These are phyloP conservation scores for Mycena pura DNA, from an alignment of 768 basidiomycete genomes.

Conservation along the genomic window DNA sequence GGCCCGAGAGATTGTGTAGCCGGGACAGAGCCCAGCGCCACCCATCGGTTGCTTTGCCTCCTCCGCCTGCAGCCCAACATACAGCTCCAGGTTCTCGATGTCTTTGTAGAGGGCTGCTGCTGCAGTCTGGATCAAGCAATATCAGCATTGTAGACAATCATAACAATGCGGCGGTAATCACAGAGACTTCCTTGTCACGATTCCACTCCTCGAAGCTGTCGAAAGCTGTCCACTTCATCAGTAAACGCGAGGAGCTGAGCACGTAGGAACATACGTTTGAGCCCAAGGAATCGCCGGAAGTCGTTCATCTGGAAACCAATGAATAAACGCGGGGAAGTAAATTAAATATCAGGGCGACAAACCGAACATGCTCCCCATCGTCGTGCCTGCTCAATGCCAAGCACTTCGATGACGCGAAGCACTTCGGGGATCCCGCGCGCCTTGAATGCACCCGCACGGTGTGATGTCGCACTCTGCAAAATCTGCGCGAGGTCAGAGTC, in stretches of 20 bases:
- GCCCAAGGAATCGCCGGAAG: constrained; percentile 72
- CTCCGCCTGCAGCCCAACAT: constrained; percentile 79
- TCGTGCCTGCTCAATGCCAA: constrained; percentile 71
- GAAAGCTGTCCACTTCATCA: constrained; percentile 55
- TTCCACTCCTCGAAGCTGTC: constrained; percentile 76
- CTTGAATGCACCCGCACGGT: constrained; percentile 65
- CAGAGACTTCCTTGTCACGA: constrained; percentile 60
- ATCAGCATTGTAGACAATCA: not conserved
- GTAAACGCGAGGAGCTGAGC: not conserved
- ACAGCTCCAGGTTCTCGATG: constrained; percentile 81
- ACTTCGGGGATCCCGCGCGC: constrained; percentile 74
- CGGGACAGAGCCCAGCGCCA: constrained; percentile 82
- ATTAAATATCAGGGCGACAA: constrained; percentile 29
- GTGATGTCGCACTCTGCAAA: constrained; percentile 66
- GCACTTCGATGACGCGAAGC: constrained; percentile 70
- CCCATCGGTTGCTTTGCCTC: constrained; percentile 66
- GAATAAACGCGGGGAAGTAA: constrained; percentile 11
- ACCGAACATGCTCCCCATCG: constrained; percentile 78
- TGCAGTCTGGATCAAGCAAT: constrained; percentile 48
- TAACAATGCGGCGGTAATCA: constrained; percentile 27
- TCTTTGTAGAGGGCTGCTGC: constrained; percentile 72
- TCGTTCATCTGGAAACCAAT: constrained; percentile 60
- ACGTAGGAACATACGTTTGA: constrained; percentile 55
- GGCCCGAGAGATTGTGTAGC: constrained; percentile 85
- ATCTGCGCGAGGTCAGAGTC: constrained; percentile 69